Evolutionary conservation across 139 green algal genomes (phyloP).

Genomic region (Tetraselmis chui): DNA sequence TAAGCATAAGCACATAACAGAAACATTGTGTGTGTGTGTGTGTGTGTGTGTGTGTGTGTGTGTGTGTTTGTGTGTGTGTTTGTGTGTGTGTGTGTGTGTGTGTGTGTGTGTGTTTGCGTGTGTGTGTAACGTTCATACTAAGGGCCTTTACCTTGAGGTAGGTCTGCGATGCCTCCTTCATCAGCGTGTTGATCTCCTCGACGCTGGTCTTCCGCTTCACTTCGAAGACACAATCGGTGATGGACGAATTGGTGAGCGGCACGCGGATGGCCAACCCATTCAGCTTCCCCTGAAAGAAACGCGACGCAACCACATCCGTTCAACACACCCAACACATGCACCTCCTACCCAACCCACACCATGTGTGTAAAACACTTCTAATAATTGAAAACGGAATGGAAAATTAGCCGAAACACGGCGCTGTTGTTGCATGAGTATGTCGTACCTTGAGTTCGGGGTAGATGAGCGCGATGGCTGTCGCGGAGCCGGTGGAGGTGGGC

Average conservation of each 20-base stretch:
- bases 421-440: too few species aligned
- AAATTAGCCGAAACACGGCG: too few species aligned
- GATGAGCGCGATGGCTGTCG: slow-evolving; percentile 81
- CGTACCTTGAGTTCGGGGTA: slow-evolving; percentile 78
- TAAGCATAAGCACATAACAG: background rate
- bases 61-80: too few species aligned
- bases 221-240: slow-evolving; percentile 76
- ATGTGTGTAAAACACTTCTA: too few species aligned
- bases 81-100: too few species aligned
- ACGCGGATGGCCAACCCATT: slow-evolving; percentile 81
- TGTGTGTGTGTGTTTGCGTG: too few species aligned
- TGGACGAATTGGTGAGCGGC: slow-evolving; percentile 73
- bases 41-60: too few species aligned
- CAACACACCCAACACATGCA: too few species aligned
- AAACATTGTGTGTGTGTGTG: too few species aligned
- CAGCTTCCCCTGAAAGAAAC: slow-evolving; percentile 78
- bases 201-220: slow-evolving; percentile 45
- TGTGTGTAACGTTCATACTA: background rate
- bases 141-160: slow-evolving; percentile 41
- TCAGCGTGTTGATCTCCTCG: slow-evolving; percentile 70
- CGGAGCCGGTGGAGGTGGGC: slow-evolving; percentile 73
- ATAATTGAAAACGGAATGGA: too few species aligned
- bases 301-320: too few species aligned
- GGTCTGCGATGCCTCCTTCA: slow-evolving; percentile 62
- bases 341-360: too few species aligned